Evolutionary conservation across 139 green algal genomes (phyloP).

Genomic region (Medakamo hakoo): DNA sequence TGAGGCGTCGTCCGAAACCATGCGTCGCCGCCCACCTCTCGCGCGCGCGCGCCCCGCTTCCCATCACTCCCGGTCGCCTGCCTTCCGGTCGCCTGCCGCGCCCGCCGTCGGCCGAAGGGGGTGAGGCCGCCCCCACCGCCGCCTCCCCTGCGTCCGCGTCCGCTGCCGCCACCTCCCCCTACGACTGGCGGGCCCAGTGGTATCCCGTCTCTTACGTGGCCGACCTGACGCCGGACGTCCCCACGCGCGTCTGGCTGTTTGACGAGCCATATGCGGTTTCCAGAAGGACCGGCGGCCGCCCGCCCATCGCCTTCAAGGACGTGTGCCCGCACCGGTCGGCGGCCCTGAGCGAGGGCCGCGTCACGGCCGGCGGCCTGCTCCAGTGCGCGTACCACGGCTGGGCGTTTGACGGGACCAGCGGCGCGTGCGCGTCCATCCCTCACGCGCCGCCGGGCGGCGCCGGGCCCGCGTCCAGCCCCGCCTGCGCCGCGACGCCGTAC

Average conservation of each 20-base stretch:
- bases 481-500: constrained; percentile 10
- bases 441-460: too few species aligned
- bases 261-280: constrained; percentile 8
- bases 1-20: too few species aligned
- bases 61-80: too few species aligned
- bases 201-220: constrained; percentile 10
- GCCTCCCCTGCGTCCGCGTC: too few species aligned
- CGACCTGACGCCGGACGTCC: constrained; percentile 8
- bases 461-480: not conserved
- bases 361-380: not conserved
- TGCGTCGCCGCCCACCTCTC: too few species aligned
- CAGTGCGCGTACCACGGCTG: constrained; percentile 3
- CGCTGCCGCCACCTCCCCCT: not conserved
- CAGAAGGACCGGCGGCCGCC: not conserved
- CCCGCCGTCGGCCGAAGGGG: too few species aligned
- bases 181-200: not conserved
- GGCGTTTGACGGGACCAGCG: not conserved
- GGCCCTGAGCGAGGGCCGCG: not conserved
- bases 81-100: too few species aligned
- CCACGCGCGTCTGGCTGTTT: constrained; percentile 11
- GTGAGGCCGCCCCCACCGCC: too few species aligned
- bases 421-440: too few species aligned
- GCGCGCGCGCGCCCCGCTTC: too few species aligned
- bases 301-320: constrained; percentile 1
- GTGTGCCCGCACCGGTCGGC: not conserved